Evolutionary conservation across 768 basidiomycete species (phyloP), one percentile per base, ranked within the genome.

Genomic region (Panaeolus cyanescens): DNA sequence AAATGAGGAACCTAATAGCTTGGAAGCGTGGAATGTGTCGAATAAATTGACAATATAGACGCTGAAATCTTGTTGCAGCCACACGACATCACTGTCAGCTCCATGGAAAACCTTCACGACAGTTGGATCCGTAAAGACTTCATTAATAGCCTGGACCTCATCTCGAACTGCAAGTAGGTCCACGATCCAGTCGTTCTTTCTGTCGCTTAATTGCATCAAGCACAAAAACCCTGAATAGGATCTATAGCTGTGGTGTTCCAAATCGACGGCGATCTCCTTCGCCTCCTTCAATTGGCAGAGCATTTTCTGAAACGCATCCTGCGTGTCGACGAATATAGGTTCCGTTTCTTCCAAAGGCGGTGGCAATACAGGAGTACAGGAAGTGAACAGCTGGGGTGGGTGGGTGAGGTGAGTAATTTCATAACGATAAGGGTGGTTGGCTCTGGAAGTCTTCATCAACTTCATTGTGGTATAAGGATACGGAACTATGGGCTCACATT

Each of bases 31-130:
- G 72, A 87, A 98, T 0, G 97, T 99, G 70, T 99, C 96, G 71
- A 99, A 99, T n/a, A 99, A 75, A 59, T 94, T 93, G 62, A 99
- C 95, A 56, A 99, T 80, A 74, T 94, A 99, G 7, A 99, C 70
- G 61, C 92, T 92, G 71, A 99, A 96, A 71, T 99, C 91, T 73
- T 95, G 92, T 71, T 99, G 96, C 17, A 99, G 83, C 97, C 97
- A 99, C 5, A 95, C 78, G 40, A 99, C 89, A 71, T 99, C 97
- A 61, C 89, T 92, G 34, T 95, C 91, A 1, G 96, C 93, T 28
- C 97, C 96, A 74, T 99, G 97, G 63, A 99, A 88, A 6, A 96
- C 90, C 83, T 99, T 98, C 65, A 96, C 83, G 59, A 96, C 88
- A 2, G 76, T 77, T 0, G 95, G 92, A 72, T 98, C 82, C 0